Base-by-base conservation (phyloP, 129 eudicot genomes). In the Solidago caesia region DNA sequence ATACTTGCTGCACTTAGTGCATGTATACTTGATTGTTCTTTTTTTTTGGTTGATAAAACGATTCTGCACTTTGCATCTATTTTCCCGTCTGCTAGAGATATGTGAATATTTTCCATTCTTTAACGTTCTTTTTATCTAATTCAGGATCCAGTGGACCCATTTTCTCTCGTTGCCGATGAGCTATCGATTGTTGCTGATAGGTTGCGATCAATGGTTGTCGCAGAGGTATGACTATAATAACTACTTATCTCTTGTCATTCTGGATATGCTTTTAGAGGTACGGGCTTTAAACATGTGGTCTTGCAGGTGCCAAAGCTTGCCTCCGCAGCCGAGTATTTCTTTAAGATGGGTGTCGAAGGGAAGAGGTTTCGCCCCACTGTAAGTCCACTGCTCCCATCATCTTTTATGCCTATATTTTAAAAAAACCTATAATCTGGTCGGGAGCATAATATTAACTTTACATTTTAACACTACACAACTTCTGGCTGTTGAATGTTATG, bases 351-450 rank as follows among this genome's bases (percentile, higher is more conserved):
- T 1, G 96, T 88, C 41, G 98, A 93, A 75, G 98, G 98, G 72
- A 93, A 93, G 81, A 85, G 91, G 77, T 93, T 93, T 69, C 86
- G 98, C 5, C 98, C 98, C 9, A 93, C 96, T 79, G 98, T 92
- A 83, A 81, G 83, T 74, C 56, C 55, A 71, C 15, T 61, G 14
- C 67, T 44, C 73, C 42, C 65, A 44, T 55, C 42, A 33, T 79
- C 44, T 53, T 27, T 45, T 55, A 78, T 52, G 61, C 45, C 44
- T 52, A 33, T 33, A 33, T 33, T 33, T 33, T 1, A 33, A 33
- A 33, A 33, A 33, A 33, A 33, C 2, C 39, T 33, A 33, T 33
- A 29, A 29, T 29, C n/a, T n/a, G n/a, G n/a, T n/a, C n/a, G n/a
- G n/a, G n/a, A n/a, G n/a, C n/a, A n/a, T n/a, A n/a, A n/a, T n/a